A percentile compares a stretch with the other conserved stretches of the same genome.
Conservation (phyloP, 1,284 basidiomycete genomes). For the Athelia psychrophila region DNA sequence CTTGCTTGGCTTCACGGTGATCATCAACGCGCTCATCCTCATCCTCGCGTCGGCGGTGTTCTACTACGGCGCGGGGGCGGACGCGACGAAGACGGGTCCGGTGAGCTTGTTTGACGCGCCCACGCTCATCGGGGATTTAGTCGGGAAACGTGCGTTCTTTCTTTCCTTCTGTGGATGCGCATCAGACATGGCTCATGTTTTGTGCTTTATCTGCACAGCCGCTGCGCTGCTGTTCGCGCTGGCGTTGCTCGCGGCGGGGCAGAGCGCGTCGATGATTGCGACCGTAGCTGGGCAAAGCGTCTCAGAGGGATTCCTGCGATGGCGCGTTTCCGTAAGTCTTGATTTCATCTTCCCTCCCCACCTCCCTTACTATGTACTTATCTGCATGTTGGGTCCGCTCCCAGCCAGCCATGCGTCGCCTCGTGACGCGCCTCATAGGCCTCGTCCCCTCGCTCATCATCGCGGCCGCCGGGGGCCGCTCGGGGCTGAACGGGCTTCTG, state of each 20-base stretch:
- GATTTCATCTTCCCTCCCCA: not conserved
- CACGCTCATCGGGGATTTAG: constrained; percentile 50
- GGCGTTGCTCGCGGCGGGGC: constrained; percentile 77
- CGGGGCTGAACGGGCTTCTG: constrained; percentile 71
- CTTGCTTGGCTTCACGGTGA: constrained; percentile 74
- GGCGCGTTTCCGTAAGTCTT: constrained; percentile 64
- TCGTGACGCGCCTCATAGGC: constrained; percentile 72
- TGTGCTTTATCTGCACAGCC: constrained; percentile 35
- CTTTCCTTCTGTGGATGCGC: no score
- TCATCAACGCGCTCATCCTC: constrained; percentile 65
- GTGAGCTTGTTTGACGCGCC: constrained; percentile 71
- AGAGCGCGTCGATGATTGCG: constrained; percentile 80
- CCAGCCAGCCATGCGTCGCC: constrained; percentile 68
- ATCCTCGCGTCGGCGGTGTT: constrained; percentile 28
- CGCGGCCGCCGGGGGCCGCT: constrained; percentile 60
- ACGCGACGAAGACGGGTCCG: constrained; percentile 32
- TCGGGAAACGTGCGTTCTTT: constrained; percentile 53
- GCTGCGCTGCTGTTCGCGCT: constrained; percentile 74
- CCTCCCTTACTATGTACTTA: no score
- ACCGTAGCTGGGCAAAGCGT: constrained; percentile 84
- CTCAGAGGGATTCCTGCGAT: constrained; percentile 83
- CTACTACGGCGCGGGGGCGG: constrained; percentile 42
- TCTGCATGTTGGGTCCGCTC: constrained; percentile 3
- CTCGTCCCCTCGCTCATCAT: constrained; percentile 74
- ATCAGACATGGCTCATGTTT: no score